A percentile compares a stretch with the other conserved stretches of the same genome.
These are phyloP conservation scores for Colletotrichum sp. DNA, from an alignment of 2,329 filamentous ascomycete genomes.

Conservation along the genomic window DNA sequence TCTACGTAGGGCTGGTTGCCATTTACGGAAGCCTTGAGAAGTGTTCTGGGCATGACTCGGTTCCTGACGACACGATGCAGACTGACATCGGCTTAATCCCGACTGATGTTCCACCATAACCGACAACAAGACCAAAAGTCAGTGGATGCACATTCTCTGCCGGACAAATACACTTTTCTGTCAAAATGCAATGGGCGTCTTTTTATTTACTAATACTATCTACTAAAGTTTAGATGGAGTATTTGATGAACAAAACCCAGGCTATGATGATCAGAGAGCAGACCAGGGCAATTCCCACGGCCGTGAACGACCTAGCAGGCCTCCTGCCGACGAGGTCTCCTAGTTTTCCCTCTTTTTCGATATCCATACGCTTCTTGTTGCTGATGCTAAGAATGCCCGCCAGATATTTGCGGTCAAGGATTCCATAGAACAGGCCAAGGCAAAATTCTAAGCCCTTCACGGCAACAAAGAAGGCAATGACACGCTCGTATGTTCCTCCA, in stretches of 20 bases:
- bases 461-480: conserved; percentile 29
- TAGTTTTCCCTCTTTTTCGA: conserved; percentile 21
- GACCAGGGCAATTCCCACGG: conserved; percentile 10
- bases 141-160: no score
- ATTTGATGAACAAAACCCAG: conserved; percentile 26
- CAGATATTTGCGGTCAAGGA: conserved; percentile 24
- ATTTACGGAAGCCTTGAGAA: no score
- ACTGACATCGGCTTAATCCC: no score
- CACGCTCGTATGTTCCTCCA: conserved; percentile 27
- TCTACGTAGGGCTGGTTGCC: no score
- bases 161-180: accelerated
- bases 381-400: conserved; percentile 23
- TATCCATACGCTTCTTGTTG: conserved; percentile 22
- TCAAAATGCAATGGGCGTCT: no score
- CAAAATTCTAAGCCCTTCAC: conserved; percentile 31
- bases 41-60: no score
- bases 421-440: conserved; percentile 28
- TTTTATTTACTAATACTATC: no score
- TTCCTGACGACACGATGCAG: no score
- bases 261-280: conserved; percentile 22
- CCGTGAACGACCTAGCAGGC: background rate
- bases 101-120: no score
- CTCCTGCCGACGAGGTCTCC: conserved; percentile 17
- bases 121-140: no score
- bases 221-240: background rate